phyloP scores from a whole-genome alignment of 2,329 filamentous ascomycete genomes.

The Colletotrichum euphorbiae region DNA sequence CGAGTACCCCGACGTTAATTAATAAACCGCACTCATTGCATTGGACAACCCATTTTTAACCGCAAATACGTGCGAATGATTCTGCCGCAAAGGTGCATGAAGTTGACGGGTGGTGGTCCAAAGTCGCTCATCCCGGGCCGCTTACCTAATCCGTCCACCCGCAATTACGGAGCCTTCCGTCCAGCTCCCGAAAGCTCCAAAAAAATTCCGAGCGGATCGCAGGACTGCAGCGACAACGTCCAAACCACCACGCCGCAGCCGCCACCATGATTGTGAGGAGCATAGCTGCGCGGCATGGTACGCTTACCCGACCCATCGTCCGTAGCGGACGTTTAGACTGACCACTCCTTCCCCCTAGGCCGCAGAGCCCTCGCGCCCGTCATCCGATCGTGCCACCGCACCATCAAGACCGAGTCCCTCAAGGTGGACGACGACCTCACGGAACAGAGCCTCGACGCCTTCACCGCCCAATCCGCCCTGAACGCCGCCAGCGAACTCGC shows the following conservation, averaged over 20 bases:
- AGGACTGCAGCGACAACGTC: conserved; percentile 56
- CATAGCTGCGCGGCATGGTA: conserved; percentile 66
- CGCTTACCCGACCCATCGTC: conserved; percentile 36
- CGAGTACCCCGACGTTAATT: conserved; percentile 40
- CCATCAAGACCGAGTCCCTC: conserved; percentile 51
- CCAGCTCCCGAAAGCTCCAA: conserved; percentile 36
- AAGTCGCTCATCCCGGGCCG: neutral
- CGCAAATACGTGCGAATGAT: neutral
- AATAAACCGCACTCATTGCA: conserved; percentile 34
- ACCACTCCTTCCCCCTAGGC: conserved; percentile 52
- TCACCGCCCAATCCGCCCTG: conserved; percentile 40
- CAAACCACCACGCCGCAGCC: conserved; percentile 46
- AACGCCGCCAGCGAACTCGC: neutral
- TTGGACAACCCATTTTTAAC: neutral
- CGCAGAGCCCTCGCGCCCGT: conserved; percentile 63
- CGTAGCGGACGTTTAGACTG: conserved; percentile 41
- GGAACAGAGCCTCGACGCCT: conserved; percentile 42
- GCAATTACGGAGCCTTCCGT: conserved; percentile 30
- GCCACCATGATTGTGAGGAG: conserved; percentile 68
- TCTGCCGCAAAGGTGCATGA: neutral
- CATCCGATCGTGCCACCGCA: conserved; percentile 53
- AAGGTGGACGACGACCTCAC: conserved; percentile 41
- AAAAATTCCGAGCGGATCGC: conserved; percentile 36
- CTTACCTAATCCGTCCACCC: conserved; percentile 27
- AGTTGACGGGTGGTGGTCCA: neutral